These are phyloP conservation scores for Eutypa lata DNA, from an alignment of 2,329 filamentous ascomycete species.

Conservation along the genomic window DNA sequence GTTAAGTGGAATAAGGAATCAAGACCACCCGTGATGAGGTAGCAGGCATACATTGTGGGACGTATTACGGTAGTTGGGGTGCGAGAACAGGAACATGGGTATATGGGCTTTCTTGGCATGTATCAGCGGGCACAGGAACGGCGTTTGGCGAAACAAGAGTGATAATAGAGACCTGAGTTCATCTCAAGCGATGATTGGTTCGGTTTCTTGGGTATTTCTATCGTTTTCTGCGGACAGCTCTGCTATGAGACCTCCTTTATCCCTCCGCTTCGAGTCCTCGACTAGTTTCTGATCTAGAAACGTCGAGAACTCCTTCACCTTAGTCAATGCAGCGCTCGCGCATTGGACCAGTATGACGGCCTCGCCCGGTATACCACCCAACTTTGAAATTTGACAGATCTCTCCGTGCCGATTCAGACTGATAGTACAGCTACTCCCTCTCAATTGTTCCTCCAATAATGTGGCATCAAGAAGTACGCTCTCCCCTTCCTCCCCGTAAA, in stretches of 20 bases:
- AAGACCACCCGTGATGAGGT: conserved; percentile 89
- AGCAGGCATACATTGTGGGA: conserved; percentile 4
- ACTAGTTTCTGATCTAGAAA: conserved; percentile 71
- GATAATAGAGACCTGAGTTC: not conserved
- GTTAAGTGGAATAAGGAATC: conserved; percentile 97
- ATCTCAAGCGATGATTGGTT: not conserved
- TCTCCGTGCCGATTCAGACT: conserved; percentile 88
- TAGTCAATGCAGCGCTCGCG: conserved; percentile 68
- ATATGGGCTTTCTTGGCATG: not conserved
- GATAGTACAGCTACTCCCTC: conserved; percentile 71
- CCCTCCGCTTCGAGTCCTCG: conserved; percentile 73
- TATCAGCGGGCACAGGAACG: not conserved
- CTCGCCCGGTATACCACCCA: conserved; percentile 79
- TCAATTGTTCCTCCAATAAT: conserved; percentile 72
- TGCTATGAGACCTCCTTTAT: conserved; percentile 74
- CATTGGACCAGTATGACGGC: conserved; percentile 75
- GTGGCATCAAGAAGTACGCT: conserved; percentile 70
- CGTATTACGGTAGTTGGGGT: not conserved
- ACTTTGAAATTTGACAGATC: conserved; percentile 87
- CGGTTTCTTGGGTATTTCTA: conserved; percentile 44
- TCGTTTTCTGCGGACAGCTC: conserved; percentile 83
- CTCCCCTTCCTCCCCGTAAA: conserved; percentile 71
- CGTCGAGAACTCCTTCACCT: conserved; percentile 75
- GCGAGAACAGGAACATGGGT: not conserved
- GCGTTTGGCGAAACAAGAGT: not conserved